Evolutionary conservation across 2,329 filamentous ascomycete species (phyloP).

Genomic region (Hansfordia pulvinata): DNA sequence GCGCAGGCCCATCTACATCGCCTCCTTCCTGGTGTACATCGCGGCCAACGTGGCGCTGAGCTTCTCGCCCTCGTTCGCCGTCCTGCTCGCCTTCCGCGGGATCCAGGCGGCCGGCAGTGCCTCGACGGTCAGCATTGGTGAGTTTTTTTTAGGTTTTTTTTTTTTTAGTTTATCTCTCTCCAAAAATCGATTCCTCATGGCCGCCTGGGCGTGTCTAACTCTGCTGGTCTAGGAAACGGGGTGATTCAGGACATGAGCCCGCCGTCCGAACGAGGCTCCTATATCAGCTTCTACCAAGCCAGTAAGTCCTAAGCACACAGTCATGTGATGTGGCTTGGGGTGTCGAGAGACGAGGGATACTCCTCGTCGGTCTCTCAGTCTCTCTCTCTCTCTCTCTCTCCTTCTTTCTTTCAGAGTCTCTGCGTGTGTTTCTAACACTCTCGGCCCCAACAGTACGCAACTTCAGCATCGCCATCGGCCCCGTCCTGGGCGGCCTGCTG

Average conservation of each 20-base stretch:
- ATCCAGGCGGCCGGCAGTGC: slow-evolving; percentile 37
- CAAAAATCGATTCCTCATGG: too few relatives aligned
- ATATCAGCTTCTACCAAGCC: slow-evolving; percentile 29
- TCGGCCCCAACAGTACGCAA: too few relatives aligned
- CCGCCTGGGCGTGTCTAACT: too few relatives aligned
- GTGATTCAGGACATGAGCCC: slow-evolving; percentile 44
- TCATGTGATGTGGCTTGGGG: background rate
- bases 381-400: slow-evolving; percentile 17
- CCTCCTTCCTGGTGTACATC: slow-evolving; percentile 31
- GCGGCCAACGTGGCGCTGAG: slow-evolving; percentile 30
- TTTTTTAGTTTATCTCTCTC: too few relatives aligned
- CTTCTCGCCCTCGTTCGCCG: slow-evolving; percentile 26
- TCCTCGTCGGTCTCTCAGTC: slow-evolving; percentile 14
- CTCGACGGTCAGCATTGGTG: slow-evolving; percentile 36
- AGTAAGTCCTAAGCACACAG: slow-evolving; percentile 11
- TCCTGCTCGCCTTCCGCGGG: slow-evolving; percentile 32
- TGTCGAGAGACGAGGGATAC: background rate
- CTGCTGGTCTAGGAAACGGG: too few relatives aligned
- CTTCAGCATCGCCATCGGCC: slow-evolving; percentile 25
- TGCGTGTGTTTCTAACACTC: slow-evolving; percentile 26
- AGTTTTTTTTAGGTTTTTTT: too few relatives aligned
- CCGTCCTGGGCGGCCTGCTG: slow-evolving; percentile 38
- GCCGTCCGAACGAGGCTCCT: slow-evolving; percentile 38
- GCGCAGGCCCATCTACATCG: slow-evolving; percentile 29
- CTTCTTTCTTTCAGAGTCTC: slow-evolving; percentile 16